A percentile compares a stretch with the other conserved stretches of the same genome.
Evolutionary conservation across 2,329 filamentous ascomycete species (phyloP).

Genomic region (Epichloe amarillans): DNA sequence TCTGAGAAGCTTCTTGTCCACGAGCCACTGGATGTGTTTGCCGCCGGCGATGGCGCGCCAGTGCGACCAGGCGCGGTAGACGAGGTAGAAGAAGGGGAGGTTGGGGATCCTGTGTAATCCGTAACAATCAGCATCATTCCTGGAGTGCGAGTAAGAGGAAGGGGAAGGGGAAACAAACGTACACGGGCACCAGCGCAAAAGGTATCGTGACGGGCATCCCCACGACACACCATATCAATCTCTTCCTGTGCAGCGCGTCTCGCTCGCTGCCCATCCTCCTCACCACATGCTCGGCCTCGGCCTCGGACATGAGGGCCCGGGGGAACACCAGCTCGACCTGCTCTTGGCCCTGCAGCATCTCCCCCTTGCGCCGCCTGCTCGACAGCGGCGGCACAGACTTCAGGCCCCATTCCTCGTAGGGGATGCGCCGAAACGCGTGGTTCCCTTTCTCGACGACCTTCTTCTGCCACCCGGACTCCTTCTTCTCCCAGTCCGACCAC

Average conservation of each 20-base stretch:
- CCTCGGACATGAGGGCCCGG: slow-evolving; percentile 52
- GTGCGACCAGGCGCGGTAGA: slow-evolving; percentile 83
- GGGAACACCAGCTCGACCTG: slow-evolving; percentile 70
- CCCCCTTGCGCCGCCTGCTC: slow-evolving; percentile 48
- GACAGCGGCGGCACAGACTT: slow-evolving; percentile 85
- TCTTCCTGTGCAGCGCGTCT: slow-evolving; percentile 61
- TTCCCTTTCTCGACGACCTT: slow-evolving; percentile 80
- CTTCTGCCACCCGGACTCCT: slow-evolving; percentile 77
- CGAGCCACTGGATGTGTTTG: slow-evolving; percentile 69
- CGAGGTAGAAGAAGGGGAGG: slow-evolving; percentile 91
- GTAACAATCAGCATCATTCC: not conserved
- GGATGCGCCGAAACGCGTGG: slow-evolving; percentile 69
- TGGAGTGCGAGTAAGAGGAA: not conserved
- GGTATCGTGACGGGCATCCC: slow-evolving; percentile 76
- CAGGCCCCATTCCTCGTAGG: slow-evolving; percentile 94
- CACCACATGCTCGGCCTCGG: slow-evolving; percentile 52
- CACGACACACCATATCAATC: slow-evolving; percentile 67
- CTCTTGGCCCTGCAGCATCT: slow-evolving; percentile 45
- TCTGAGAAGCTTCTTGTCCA: slow-evolving; percentile 57
- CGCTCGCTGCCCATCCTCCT: slow-evolving; percentile 63
- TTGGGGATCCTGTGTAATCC: slow-evolving; percentile 58
- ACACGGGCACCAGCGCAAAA: slow-evolving; percentile 73
- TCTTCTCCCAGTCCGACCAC: slow-evolving; percentile 81
- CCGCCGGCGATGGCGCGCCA: slow-evolving; percentile 78
- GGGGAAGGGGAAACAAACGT: slow-evolving; percentile 29